A percentile compares a stretch with the other conserved stretches of the same genome.
These are phyloP conservation scores for Penicillium argentinense DNA, from an alignment of 495 filamentous ascomycete genomes.

Conservation along the genomic window DNA sequence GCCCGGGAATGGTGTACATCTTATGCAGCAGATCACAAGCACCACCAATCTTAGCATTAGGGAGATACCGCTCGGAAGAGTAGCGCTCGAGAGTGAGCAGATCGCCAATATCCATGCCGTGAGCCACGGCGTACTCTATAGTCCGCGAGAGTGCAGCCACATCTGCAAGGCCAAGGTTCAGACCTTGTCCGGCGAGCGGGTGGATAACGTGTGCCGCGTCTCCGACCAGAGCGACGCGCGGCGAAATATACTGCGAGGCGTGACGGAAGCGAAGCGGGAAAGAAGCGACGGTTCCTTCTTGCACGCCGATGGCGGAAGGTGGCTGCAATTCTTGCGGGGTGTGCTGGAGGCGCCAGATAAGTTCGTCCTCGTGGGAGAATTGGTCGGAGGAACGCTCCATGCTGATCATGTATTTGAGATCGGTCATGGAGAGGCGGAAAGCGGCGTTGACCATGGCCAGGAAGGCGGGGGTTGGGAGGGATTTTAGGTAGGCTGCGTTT, in stretches of 20 bases:
- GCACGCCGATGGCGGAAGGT: conserved; percentile 61
- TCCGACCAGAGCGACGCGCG: conserved; percentile 84
- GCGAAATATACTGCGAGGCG: conserved; percentile 85
- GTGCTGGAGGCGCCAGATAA: conserved; percentile 77
- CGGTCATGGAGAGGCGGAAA: conserved; percentile 76
- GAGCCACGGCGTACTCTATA: conserved; percentile 72
- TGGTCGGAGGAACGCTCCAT: conserved; percentile 40
- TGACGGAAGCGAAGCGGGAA: conserved; percentile 92
- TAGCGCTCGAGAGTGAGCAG: conserved; percentile 76
- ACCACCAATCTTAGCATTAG: conserved; percentile 83
- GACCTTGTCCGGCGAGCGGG: conserved; percentile 89
- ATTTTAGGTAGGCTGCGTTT: conserved; percentile 78
- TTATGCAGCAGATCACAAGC: conserved; percentile 93
- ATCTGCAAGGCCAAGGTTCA: conserved; percentile 91
- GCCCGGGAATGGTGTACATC: conserved; percentile 71
- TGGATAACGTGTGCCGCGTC: conserved; percentile 96
- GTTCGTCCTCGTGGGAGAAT: conserved; percentile 63
- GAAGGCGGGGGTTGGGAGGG: conserved; percentile 68
- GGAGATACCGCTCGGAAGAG: conserved; percentile 70
- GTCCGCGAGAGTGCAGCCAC: conserved; percentile 70
- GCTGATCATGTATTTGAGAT: conserved; percentile 78
- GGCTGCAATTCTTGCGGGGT: conserved; percentile 55
- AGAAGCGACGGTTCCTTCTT: conserved; percentile 77
- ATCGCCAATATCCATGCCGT: conserved; percentile 83
- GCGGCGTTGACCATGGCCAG: conserved; percentile 89